A percentile compares a stretch with the other conserved stretches of the same genome.
Evolutionary conservation across 306 rosid species (phyloP).

Genomic region (Medicago truncatula): MtrunA17r5.0-ANR NC_053043.1:2016501-2017000

Average conservation of each 20-base stretch:
- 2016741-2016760: background rate
- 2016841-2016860: background rate
- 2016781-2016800: background rate
- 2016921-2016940: background rate
- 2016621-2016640: background rate
- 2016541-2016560: background rate
- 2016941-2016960: background rate
- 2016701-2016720: background rate
- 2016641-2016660: background rate
- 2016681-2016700: background rate
- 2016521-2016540: too few relatives aligned
- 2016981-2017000: background rate
- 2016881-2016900: background rate
- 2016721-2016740: background rate
- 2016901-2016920: background rate
- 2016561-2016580: background rate
- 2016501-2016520: too few relatives aligned
- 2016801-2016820: background rate
- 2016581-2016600: background rate
- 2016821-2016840: background rate
- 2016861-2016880: background rate
- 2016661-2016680: background rate
- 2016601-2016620: background rate
- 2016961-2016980: background rate
- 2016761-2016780: background rate